A percentile compares a stretch with the other conserved stretches of the same genome.
phyloP scores from a whole-genome alignment of 257 asterid species.

The Solanum lycopersicoides region DNA sequence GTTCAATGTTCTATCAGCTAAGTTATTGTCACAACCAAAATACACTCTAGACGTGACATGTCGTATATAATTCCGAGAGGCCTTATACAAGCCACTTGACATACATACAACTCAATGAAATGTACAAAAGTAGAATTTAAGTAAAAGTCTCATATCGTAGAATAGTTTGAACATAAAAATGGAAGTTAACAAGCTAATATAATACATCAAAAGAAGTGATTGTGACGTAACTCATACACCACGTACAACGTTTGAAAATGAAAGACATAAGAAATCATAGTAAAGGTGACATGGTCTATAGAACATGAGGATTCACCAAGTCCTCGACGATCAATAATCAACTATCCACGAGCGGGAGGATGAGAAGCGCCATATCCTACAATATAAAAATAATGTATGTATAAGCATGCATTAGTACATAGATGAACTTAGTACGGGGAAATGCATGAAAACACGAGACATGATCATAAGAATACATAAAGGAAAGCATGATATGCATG shows the following conservation, averaged over 20 bases:
- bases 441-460: background rate
- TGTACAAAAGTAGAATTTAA: too few species aligned
- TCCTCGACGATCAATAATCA: background rate
- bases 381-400: too few species aligned
- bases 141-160: background rate
- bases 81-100: background rate
- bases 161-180: background rate
- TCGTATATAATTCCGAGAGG: too few species aligned
- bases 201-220: background rate
- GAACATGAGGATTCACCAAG: background rate
- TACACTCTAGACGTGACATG: background rate
- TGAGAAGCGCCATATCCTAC: background rate
- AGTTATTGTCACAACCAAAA: background rate
- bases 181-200: background rate
- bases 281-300: background rate
- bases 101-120: background rate
- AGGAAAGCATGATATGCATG: background rate
- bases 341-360: background rate
- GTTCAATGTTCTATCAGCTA: background rate
- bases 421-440: background rate
- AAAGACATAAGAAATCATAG: background rate
- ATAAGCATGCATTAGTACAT: background rate
- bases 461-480: background rate
- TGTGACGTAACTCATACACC: background rate
- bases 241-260: background rate